Evolutionary conservation across 1,139 yeast genomes (phyloP), one percentile per base, ranked within the genome.

Genomic region (Saccharomyces hybrid): DNA sequence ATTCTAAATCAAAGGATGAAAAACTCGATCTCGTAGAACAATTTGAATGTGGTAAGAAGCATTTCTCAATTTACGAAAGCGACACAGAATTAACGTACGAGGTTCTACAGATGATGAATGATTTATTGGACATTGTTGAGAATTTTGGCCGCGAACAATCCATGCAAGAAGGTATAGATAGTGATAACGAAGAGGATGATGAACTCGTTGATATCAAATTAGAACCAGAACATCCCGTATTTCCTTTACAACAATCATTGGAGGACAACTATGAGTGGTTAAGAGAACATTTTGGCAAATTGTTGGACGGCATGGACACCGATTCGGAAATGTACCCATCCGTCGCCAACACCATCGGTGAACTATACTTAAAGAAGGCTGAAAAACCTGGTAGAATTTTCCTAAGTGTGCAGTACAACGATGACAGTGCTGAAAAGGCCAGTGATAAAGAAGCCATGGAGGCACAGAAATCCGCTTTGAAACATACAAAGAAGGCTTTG

Each of bases 101-200:
- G 57, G 74, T 79, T 29, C 75, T 83, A 58, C 79, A 78, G 54
- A 76, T 79, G 8, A 70, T 83, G 50, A 88, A 85, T 63, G 91
- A 83, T 66, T 70, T 85, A 57, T 70, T 86, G 48, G 89, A 85
- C 56, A 79, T 84, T 58, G 75, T 83, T 25, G 84, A 81, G 56
- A 82, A 83, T 60, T 86, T 84, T 60, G 88, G 88, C 9, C 75
- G 74, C 48, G 77, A 76, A 31, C 74, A 75, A 14, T 74, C 72
- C 19, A 66, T 73, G 49, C 78, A 75, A 46, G 86, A 81, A 54
- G 81, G 78, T 16, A 61, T 77, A 38, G 83, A 78, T 57, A 76
- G 80, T 60, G 83, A 78, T 52, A 71, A 70, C 19, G 76, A 73
- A 11, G 74, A 71, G 1, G 75, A 71, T 6, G 71, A 70, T 2